Evolutionary conservation across 2,329 filamentous ascomycete genomes (phyloP), one percentile per base, ranked within the genome.

Genomic region (Ascochyta lentis): DNA sequence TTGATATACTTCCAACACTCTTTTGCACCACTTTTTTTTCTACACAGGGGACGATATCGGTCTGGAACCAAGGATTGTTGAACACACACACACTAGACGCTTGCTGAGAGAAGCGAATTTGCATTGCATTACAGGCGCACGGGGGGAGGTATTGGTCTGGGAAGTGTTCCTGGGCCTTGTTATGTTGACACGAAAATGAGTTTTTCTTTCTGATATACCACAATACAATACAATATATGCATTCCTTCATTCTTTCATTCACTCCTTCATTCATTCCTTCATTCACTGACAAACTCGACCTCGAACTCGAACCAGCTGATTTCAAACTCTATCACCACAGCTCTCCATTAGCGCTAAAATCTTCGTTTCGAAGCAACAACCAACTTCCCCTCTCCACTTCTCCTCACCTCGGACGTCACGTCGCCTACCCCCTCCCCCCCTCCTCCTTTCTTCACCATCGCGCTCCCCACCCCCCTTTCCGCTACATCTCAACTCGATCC

Each of bases 161-260:
- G 33, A 19, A 13, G 19, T 13, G 13, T 41, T 37, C 27, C 33
- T 37, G 27, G 39, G 44, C 46, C 52, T 19, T 13, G 12, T 31
- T 13, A 50, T 56, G 47, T 56, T 42, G 46, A 56, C 47, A 56
- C 16, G 53, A 56, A 50, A 41, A 46, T 34, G 52, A 54, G n/a
- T 39, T 5, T 37, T n/a, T 13, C 8, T 6, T 26, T 4, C 5
- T 8, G 8, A 1, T 8, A 26, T 26, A 26, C 8, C 24, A 7
- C 8, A 3, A 3, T 16, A 16, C 16, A 26, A 50, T 43, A 38
- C 10, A 39, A 4, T n/a, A 46, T 54, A 55, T 46, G 46, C 27
- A 54, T 33, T 38, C 16, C 15, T 29, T 29, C 33, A 54, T 31
- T 31, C 12, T 1, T 13, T 13, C 29, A 31, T 31, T 13, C 27